These are phyloP conservation scores for Penicillium atrosanguineum DNA, from an alignment of 495 filamentous ascomycete species.

Conservation along the genomic window DNA sequence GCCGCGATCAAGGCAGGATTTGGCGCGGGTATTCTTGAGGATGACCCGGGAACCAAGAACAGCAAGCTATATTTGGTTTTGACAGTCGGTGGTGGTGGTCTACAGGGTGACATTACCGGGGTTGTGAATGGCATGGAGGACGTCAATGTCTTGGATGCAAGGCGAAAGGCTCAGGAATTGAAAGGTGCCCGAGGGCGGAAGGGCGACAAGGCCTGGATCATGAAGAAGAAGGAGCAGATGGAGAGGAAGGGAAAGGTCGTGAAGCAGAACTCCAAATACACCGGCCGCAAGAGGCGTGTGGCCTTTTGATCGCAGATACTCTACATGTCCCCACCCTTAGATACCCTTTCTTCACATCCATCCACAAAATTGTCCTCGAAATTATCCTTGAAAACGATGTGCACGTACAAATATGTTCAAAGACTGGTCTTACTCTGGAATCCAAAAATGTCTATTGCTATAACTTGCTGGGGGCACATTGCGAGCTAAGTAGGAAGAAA, in stretches of 20 bases:
- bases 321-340: background rate
- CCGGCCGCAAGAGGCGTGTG: constrained; percentile 76
- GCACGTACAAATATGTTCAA: background rate
- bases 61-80: constrained; percentile 91
- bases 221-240: constrained; percentile 95
- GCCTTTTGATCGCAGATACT: constrained; percentile 43
- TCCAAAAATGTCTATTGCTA: constrained; percentile 27
- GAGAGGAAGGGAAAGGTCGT: constrained; percentile 91
- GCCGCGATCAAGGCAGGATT: constrained; percentile 93
- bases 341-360: constrained; percentile 1
- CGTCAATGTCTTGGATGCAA: constrained; percentile 73
- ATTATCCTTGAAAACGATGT: background rate
- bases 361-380: background rate
- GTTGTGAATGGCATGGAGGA: constrained; percentile 84
- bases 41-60: constrained; percentile 94
- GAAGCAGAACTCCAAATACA: constrained; percentile 87
- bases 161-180: constrained; percentile 51
- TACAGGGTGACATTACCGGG: constrained; percentile 77
- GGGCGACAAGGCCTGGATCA: constrained; percentile 85
- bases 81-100: constrained; percentile 79
- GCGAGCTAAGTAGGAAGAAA: constrained; percentile 28
- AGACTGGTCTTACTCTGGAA: background rate
- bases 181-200: constrained; percentile 57
- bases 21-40: constrained; percentile 90
- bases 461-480: constrained; percentile 23